A percentile compares a stretch with the other conserved stretches of the same genome.
Conservation (phyloP, 2,329 filamentous ascomycete species). For the Xylaria digitata region DNA sequence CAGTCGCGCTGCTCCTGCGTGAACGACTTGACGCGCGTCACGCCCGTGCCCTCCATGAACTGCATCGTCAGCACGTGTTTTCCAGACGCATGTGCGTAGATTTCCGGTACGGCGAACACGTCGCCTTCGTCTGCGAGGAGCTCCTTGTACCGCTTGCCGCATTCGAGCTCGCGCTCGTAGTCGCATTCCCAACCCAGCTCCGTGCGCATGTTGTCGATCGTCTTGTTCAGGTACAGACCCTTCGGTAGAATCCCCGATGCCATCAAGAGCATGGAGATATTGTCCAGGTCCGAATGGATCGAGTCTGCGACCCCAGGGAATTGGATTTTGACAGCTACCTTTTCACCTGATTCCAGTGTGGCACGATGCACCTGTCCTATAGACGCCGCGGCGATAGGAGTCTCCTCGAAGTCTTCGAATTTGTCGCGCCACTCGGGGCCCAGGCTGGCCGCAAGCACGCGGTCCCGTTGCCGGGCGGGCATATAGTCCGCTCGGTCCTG, state of each 20-base stretch:
- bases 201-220: slow-evolving; percentile 91
- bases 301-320: slow-evolving; percentile 96
- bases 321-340: slow-evolving; percentile 95
- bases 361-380: slow-evolving; percentile 97
- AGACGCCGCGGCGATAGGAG: slow-evolving; percentile 92
- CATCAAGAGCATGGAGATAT: slow-evolving; percentile 88
- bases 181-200: slow-evolving; percentile 98
- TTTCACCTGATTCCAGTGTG: slow-evolving; percentile 76
- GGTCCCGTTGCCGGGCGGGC: slow-evolving; percentile 91
- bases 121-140: slow-evolving; percentile 80
- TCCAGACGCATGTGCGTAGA: slow-evolving; percentile 83
- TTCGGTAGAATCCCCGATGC: slow-evolving; percentile 90
- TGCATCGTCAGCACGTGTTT: slow-evolving; percentile 93
- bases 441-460: slow-evolving; percentile 81
- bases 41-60: slow-evolving; percentile 85
- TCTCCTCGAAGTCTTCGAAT: slow-evolving; percentile 87
- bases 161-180: slow-evolving; percentile 88
- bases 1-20: slow-evolving; percentile 89
- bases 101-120: slow-evolving; percentile 81
- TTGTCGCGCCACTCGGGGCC: slow-evolving; percentile 86
- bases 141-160: slow-evolving; percentile 78
- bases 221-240: slow-evolving; percentile 94
- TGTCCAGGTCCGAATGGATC: slow-evolving; percentile 96
- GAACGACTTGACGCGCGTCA: slow-evolving; percentile 80
- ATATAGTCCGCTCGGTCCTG: slow-evolving; percentile 98